Percentiles rank a stretch among this genome's conserved stretches.
phyloP scores from a whole-genome alignment of 2,329 filamentous ascomycete species.

The Sclerotinia nivalis region DNA sequence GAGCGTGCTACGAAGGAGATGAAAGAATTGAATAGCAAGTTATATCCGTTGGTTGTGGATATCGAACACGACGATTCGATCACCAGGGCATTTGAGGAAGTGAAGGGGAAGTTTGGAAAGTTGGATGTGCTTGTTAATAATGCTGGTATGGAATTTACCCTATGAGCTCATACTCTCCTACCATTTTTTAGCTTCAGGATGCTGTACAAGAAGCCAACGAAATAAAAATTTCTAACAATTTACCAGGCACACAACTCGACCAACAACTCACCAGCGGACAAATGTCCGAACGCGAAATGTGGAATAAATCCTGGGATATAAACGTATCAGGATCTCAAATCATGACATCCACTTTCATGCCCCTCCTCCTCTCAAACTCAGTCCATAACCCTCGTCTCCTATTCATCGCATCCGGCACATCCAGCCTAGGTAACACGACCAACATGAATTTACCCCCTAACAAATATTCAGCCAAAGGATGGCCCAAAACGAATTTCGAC shows the following conservation, averaged over 20 bases:
- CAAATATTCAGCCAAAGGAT: constrained; percentile 41
- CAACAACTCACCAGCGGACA: constrained; percentile 35
- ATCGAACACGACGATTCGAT: constrained; percentile 42
- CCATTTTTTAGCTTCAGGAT: no score
- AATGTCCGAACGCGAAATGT: constrained; percentile 44
- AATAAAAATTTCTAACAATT: constrained; percentile 16
- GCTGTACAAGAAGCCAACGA: no score
- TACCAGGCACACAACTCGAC: constrained; percentile 39
- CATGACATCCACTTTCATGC: constrained; percentile 43
- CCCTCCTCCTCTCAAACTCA: constrained; percentile 47
- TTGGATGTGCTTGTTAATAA: constrained; percentile 45
- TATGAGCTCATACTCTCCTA: not conserved
- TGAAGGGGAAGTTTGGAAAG: constrained; percentile 37
- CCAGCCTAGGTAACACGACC: constrained; percentile 40
- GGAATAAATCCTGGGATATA: constrained; percentile 46
- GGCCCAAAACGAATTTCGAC: constrained; percentile 41
- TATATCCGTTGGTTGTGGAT: constrained; percentile 37
- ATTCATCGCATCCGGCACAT: constrained; percentile 50
- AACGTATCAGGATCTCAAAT: constrained; percentile 48
- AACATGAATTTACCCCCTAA: constrained; percentile 36
- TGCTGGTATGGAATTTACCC: constrained; percentile 31
- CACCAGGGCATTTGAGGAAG: constrained; percentile 36
- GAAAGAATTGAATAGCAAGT: constrained; percentile 35
- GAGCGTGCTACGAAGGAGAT: constrained; percentile 42
- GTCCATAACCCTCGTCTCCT: constrained; percentile 46